Base-by-base conservation (phyloP, 2,329 filamentous ascomycete genomes). In the Fusarium oligoseptatum region DNA sequence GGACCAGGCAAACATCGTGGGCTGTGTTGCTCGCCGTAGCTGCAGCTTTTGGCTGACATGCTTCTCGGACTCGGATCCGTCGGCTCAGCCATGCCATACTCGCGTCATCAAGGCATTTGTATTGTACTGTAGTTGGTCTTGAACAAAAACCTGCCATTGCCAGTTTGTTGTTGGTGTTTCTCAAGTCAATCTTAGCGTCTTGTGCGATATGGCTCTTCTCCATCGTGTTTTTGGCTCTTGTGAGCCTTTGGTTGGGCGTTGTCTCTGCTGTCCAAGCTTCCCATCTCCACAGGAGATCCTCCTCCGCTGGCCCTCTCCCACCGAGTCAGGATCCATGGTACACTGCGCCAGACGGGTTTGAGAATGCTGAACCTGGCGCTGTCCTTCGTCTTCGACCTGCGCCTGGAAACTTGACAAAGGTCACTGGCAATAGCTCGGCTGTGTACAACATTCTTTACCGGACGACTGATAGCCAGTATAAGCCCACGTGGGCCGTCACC, bases 311-410 rank as follows among this genome's bases (percentile, higher is more conserved):
- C 5, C 73, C 70, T 2, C 34, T 78, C 0, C 67, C 77, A 0
- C 78, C 78, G 0, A 79, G 72, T 9, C 4, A 76, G 9, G 78
- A 79, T 37, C 77, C 78, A 0, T 79, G 77, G 77, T 79, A 79
- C 27, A 43, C 71, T 0, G 77, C 77, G 2, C 78, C 78, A 17
- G 55, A 57, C 0, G 71, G 67, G 2, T 80, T 56, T 14, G 76
- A 79, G 12, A 22, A 64, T 6, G 67, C 60, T 11, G 69, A 67
- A 9, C 78, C 78, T 1, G 78, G 78, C 2, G 68, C 74, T 1
- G 73, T 80, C 3, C 50, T 79, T 15, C 78, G 78, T 12, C 5
- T 79, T 1, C 76, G 78, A 2, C 67, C 48, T 34, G 76, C 78
- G 0, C 78, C 72, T 0, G 78, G 78, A 15, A 79, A 79, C 24